These are phyloP conservation scores for Fistulinella cinereoalba DNA, from an alignment of 1,284 basidiomycete genomes.

Conservation along the genomic window DNA sequence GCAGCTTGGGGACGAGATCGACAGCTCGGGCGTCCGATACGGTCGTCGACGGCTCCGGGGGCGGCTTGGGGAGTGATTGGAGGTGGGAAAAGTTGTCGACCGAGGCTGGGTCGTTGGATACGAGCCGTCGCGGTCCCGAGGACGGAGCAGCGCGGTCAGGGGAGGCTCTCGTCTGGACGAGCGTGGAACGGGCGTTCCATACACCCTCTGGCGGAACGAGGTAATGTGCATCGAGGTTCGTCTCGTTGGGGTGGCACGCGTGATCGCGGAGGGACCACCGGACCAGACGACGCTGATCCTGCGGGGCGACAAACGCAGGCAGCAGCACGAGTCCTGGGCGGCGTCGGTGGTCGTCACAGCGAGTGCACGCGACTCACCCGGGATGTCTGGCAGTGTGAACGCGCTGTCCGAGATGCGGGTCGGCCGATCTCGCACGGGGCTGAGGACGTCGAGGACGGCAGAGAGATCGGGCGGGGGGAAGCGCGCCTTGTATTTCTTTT, in stretches of 20 bases:
- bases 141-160: constrained; percentile 30
- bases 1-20: constrained; percentile 64
- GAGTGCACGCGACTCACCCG: constrained; percentile 44
- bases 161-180: constrained; percentile 41
- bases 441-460: constrained; percentile 60
- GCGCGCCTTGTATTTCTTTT: constrained; percentile 73
- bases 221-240: constrained; percentile 86
- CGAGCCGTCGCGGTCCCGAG: constrained; percentile 59
- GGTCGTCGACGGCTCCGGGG: constrained; percentile 55
- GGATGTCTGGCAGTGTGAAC: constrained; percentile 47
- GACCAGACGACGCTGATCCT: constrained; percentile 65
- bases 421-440: constrained; percentile 5
- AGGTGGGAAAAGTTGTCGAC: constrained; percentile 47
- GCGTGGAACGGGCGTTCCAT: constrained; percentile 59
- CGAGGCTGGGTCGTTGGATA: constrained; percentile 64
- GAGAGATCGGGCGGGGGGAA: constrained; percentile 74
- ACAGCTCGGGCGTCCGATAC: constrained; percentile 45
- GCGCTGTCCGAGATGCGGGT: constrained; percentile 9
- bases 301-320: constrained; percentile 62
- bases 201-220: constrained; percentile 65
- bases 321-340: constrained; percentile 74
- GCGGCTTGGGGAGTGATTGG: constrained; percentile 51
- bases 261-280: constrained; percentile 72
- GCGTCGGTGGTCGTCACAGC: neutral
- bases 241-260: constrained; percentile 76